Percentiles rank a stretch among this genome's conserved stretches.
Evolutionary conservation across 805 yeast genomes (phyloP).

Genomic region (Wickerhamiella spandovensis): DNA sequence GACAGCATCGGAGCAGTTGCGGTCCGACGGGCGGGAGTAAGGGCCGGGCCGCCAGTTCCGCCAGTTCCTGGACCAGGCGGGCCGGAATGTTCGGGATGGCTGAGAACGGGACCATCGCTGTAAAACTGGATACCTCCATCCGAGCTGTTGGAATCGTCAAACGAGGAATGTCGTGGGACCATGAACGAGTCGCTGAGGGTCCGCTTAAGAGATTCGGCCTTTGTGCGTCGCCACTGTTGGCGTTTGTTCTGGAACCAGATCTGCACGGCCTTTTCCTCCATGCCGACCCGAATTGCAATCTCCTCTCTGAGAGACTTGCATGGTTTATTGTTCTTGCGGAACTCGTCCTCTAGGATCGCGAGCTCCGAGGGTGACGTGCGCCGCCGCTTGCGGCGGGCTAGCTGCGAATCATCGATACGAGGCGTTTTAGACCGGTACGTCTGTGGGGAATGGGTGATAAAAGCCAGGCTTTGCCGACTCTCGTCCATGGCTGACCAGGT

Average conservation of each 20-base stretch:
- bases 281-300: conserved; percentile 68
- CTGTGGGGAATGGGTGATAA: conserved; percentile 84
- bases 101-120: background rate
- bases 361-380: conserved; percentile 86
- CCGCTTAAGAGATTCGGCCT: conserved; percentile 2
- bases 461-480: conserved; percentile 33
- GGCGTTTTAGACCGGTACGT: conserved; percentile 72
- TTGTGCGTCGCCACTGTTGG: conserved; percentile 43
- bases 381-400: conserved; percentile 89
- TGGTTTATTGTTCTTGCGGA: conserved; percentile 66
- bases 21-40: background rate
- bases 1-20: background rate
- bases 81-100: background rate
- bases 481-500: background rate
- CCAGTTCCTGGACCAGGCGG: too few species aligned
- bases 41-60: background rate
- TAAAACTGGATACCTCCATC: background rate
- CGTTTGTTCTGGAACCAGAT: conserved; percentile 97
- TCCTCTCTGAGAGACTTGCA: conserved; percentile 59
- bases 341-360: conserved; percentile 67
- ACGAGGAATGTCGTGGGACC: background rate
- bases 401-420: conserved; percentile 73
- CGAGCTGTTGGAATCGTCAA: background rate
- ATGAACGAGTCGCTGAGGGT: background rate
- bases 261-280: conserved; percentile 97